A percentile compares a stretch with the other conserved stretches of the same genome.
phyloP scores from a whole-genome alignment of 345 rosid species.

The Eucalyptus sideroxylon region DNA sequence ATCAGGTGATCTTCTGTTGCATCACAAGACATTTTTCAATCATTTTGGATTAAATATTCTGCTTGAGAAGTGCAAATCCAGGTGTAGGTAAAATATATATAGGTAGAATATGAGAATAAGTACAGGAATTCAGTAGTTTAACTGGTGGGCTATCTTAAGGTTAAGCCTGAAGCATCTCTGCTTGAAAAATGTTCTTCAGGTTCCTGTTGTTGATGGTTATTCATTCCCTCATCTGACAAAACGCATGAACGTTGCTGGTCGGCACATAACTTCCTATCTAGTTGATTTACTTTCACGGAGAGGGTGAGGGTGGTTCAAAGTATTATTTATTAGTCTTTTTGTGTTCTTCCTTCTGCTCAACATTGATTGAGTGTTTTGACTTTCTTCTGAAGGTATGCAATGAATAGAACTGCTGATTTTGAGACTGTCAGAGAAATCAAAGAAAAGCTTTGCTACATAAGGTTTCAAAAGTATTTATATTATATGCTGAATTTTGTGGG shows the following conservation, averaged over 20 bases:
- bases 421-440: conserved; percentile 95
- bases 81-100: neutral
- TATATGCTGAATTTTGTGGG: neutral
- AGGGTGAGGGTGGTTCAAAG: conserved; percentile 47
- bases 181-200: conserved; percentile 26
- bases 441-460: conserved; percentile 93
- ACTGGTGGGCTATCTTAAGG: neutral
- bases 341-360: neutral
- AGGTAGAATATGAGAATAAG: neutral
- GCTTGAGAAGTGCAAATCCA: neutral
- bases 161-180: conserved; percentile 3
- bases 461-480: conserved; percentile 17
- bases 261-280: conserved; percentile 94
- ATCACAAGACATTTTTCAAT: neutral
- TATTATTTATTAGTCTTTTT: neutral
- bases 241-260: conserved; percentile 97
- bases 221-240: conserved; percentile 98
- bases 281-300: conserved; percentile 91
- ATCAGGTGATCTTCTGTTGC: neutral
- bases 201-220: conserved; percentile 97
- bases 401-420: conserved; percentile 87
- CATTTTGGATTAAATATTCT: neutral
- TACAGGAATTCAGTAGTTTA: neutral
- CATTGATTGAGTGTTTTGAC: neutral
- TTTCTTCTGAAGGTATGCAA: conserved; percentile 56